Evolutionary conservation across 2,329 filamentous ascomycete species (phyloP).

Genomic region (Exophiala calicioides): DNA sequence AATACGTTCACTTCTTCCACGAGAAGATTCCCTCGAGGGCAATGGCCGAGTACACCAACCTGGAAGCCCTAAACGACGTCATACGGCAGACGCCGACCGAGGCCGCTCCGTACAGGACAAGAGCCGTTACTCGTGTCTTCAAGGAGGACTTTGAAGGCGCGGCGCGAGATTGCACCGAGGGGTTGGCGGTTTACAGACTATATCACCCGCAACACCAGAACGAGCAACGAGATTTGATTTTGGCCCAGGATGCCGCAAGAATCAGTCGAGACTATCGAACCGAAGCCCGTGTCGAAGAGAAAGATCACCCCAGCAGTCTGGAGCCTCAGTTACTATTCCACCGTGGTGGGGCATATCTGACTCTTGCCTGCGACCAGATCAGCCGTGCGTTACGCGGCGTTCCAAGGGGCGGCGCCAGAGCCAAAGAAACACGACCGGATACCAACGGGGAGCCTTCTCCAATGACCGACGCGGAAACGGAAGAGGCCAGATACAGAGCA

Average conservation of each 20-base stretch:
- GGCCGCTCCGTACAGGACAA: constrained; percentile 67
- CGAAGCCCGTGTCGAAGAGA: constrained; percentile 56
- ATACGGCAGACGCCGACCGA: constrained; percentile 65
- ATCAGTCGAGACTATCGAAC: constrained; percentile 48
- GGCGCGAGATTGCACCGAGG: constrained; percentile 68
- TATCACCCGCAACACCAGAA: constrained; percentile 55
- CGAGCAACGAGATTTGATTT: constrained; percentile 55
- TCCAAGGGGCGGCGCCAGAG: background rate
- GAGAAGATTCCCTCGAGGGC: constrained; percentile 80
- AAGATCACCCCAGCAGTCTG: constrained; percentile 72
- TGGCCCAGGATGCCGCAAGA: constrained; percentile 42
- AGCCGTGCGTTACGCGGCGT: constrained; percentile 56
- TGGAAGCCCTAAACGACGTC: constrained; percentile 67
- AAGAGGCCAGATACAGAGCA: constrained; percentile 39
- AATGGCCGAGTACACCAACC: constrained; percentile 69
- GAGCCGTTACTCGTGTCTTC: constrained; percentile 73
- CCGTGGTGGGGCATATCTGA: constrained; percentile 70
- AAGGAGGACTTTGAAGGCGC: constrained; percentile 73
- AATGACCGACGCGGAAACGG: constrained; percentile 47
- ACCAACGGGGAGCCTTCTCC: constrained; percentile 33
- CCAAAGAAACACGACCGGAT: constrained; percentile 25
- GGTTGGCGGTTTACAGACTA: constrained; percentile 58
- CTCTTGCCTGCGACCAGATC: constrained; percentile 68
- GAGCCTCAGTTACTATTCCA: constrained; percentile 76
- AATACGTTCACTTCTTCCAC: constrained; percentile 90